These are phyloP conservation scores for Lecanicillium sp. DNA, from an alignment of 2,329 filamentous ascomycete species.

Conservation along the genomic window DNA sequence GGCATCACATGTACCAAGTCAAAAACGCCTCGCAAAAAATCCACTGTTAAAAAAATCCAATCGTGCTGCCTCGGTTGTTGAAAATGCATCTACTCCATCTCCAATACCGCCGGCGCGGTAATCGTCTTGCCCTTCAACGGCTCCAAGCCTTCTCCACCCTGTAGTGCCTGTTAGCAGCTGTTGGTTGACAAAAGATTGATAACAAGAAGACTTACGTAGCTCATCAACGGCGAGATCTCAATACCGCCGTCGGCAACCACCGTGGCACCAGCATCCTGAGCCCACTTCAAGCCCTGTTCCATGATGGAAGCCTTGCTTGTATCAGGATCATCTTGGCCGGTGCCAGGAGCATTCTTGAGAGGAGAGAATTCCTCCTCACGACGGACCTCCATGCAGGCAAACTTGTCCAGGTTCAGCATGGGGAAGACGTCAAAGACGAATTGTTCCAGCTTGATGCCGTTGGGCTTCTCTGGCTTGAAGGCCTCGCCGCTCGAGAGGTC, in stretches of 20 bases:
- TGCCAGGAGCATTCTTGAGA: slow-evolving; percentile 80
- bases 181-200: background rate
- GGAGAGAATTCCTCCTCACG: slow-evolving; percentile 98
- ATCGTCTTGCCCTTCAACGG: slow-evolving; percentile 44
- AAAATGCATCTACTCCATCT: slow-evolving; percentile 27
- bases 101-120: slow-evolving; percentile 42
- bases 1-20: too few species aligned
- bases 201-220: slow-evolving; percentile 60
- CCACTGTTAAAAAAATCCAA: background rate
- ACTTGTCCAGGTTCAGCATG: slow-evolving; percentile 74
- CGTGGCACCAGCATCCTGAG: slow-evolving; percentile 66
- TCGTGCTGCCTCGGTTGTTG: too few species aligned
- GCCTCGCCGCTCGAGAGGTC: slow-evolving; percentile 69
- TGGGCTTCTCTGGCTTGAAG: slow-evolving; percentile 88
- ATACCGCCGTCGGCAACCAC: slow-evolving; percentile 66
- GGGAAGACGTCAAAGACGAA: slow-evolving; percentile 99
- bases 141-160: slow-evolving; percentile 57
- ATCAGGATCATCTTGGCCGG: slow-evolving; percentile 86
- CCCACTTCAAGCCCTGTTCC: slow-evolving; percentile 81
- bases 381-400: slow-evolving; percentile 91
- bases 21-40: too few species aligned
- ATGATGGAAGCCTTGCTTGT: slow-evolving; percentile 89
- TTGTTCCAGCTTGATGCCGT: slow-evolving; percentile 98
- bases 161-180: slow-evolving; percentile 13
- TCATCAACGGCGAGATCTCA: slow-evolving; percentile 86